These are phyloP conservation scores for Acacia acuminata DNA, from an alignment of 306 rosid species.

Conservation along the genomic window DNA sequence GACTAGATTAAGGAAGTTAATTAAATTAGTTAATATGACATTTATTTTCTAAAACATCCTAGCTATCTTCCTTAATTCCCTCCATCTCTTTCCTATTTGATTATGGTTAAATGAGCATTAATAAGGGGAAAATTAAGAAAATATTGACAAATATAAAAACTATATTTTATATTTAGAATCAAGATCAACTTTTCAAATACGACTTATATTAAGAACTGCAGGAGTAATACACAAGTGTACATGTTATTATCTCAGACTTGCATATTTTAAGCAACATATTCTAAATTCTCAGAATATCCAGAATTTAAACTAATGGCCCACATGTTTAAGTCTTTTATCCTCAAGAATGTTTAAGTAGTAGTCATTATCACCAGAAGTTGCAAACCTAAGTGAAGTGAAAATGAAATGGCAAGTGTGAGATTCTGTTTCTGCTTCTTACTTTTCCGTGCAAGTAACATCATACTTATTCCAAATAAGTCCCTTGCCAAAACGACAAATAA, in stretches of 20 bases:
- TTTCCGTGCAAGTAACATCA: background rate
- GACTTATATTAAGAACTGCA: too few species aligned
- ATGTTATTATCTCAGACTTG: background rate
- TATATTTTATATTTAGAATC: too few species aligned
- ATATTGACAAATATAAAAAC: too few species aligned
- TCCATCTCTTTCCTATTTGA: too few species aligned
- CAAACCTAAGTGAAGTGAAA: background rate
- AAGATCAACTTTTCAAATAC: too few species aligned
- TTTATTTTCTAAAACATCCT: too few species aligned
- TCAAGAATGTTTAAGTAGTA: background rate
- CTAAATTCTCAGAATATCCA: background rate
- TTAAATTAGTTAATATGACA: too few species aligned
- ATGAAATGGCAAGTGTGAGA: constrained; percentile 20
- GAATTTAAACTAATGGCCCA: background rate
- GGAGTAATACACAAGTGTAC: background rate
- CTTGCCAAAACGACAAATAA: background rate
- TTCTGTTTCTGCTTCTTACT: constrained; percentile 20
- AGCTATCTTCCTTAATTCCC: too few species aligned
- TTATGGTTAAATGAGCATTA: too few species aligned
- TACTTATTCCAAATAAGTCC: background rate
- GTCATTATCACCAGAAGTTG: background rate
- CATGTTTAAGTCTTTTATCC: background rate
- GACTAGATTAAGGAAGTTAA: too few species aligned
- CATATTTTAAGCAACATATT: background rate
- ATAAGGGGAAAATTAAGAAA: too few species aligned